phyloP scores from a whole-genome alignment of 1,284 basidiomycete genomes.

The Rhizopogon parksii region DNA sequence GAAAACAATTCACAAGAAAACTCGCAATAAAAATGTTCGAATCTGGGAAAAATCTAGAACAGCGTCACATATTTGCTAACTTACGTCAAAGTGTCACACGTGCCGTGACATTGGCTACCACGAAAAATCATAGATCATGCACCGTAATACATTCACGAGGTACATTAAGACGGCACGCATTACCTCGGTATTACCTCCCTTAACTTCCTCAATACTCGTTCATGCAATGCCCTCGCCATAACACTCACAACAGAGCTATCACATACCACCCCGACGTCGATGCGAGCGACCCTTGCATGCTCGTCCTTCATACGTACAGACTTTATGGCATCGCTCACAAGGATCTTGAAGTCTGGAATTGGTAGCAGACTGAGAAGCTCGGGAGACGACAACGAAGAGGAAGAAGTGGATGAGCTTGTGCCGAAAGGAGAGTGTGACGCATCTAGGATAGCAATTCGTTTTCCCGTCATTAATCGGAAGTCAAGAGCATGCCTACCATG shows the following conservation, averaged over 20 bases:
- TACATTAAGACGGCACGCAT: no score
- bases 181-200: constrained; percentile 5
- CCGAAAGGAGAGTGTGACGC: constrained; percentile 55
- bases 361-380: constrained; percentile 42
- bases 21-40: no score
- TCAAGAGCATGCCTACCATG: constrained; percentile 63
- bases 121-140: no score
- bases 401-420: constrained; percentile 11
- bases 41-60: no score
- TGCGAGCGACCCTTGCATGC: constrained; percentile 35
- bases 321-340: constrained; percentile 38
- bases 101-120: no score
- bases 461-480: constrained; percentile 63
- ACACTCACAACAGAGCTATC: constrained; percentile 40
- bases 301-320: constrained; percentile 11
- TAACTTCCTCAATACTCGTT: constrained; percentile 32
- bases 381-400: constrained; percentile 3
- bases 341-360: constrained; percentile 52
- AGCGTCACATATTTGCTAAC: no score
- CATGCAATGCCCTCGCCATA: constrained; percentile 43
- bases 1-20: background rate
- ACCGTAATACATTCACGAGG: no score
- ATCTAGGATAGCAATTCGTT: constrained; percentile 62
- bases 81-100: no score
- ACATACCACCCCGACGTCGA: constrained; percentile 62